These are phyloP conservation scores for Ceraceosorus bombacis DNA, from an alignment of 1,284 basidiomycete species.

Conservation along the genomic window DNA sequence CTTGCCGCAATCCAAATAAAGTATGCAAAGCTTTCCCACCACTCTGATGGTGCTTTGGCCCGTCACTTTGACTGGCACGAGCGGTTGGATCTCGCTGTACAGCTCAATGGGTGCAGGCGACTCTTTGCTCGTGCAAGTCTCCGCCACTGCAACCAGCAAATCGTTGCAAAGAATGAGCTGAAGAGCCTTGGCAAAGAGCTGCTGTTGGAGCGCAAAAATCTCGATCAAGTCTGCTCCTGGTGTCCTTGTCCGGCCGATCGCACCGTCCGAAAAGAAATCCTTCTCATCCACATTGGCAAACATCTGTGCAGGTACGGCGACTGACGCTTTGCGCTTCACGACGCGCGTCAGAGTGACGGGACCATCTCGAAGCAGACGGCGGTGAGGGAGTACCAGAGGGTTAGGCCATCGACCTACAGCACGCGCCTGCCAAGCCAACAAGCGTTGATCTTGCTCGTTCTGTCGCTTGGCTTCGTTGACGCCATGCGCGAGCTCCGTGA, in stretches of 20 bases:
- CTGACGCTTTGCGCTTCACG: slow-evolving; percentile 77
- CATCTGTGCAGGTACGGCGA: slow-evolving; percentile 28
- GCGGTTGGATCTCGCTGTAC: too few species aligned
- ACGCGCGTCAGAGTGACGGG: slow-evolving; percentile 72
- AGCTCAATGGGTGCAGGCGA: too few species aligned
- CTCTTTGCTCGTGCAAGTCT: background rate
- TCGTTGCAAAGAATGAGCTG: background rate
- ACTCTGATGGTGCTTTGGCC: too few species aligned
- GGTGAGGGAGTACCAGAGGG: slow-evolving; percentile 93
- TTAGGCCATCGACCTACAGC: slow-evolving; percentile 76
- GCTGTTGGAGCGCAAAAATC: background rate
- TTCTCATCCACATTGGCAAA: background rate
- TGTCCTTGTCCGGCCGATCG: background rate
- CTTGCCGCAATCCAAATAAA: too few species aligned
- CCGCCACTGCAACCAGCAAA: background rate
- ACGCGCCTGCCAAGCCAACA: slow-evolving; percentile 65
- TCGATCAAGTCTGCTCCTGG: background rate
- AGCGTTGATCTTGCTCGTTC: slow-evolving; percentile 29
- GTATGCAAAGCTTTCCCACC: too few species aligned
- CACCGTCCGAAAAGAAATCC: background rate
- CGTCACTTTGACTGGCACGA: too few species aligned
- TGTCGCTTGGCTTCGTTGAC: slow-evolving; percentile 51
- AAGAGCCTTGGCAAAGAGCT: background rate
- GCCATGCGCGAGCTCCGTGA: slow-evolving; percentile 38
- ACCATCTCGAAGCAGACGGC: slow-evolving; percentile 60